Percentiles rank a stretch among this genome's conserved stretches.
Conservation (phyloP, 75 land plant species). For the Sequoia sempervirens region DNA sequence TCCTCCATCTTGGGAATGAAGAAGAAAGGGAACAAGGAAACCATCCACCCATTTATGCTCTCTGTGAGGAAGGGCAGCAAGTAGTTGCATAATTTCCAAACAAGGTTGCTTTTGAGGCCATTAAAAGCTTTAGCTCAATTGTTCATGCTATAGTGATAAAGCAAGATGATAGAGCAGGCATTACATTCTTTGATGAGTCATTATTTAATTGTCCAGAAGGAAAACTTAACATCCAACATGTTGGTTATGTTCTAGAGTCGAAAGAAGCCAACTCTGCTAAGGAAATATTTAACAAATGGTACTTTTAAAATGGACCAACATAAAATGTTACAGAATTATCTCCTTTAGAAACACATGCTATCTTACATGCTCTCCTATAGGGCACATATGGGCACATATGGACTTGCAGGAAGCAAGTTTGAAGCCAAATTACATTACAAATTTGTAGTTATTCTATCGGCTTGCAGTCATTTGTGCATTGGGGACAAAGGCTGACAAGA, state of each 20-base stretch:
- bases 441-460: no score
- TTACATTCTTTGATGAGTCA: conserved; percentile 54
- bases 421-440: no score
- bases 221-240: conserved; percentile 57
- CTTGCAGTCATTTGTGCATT: no score
- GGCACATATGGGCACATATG: no score
- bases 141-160: conserved; percentile 57
- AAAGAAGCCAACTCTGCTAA: conserved; percentile 21
- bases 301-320: conserved; percentile 9
- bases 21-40: conserved; percentile 18
- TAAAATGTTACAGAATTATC: neutral
- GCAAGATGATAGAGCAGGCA: conserved; percentile 32
- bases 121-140: conserved; percentile 64
- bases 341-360: conserved; percentile 12
- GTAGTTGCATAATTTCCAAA: conserved; percentile 67
- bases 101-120: conserved; percentile 80
- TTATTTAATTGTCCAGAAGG: conserved; percentile 58
- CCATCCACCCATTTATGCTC: conserved; percentile 51
- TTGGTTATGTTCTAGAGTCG: conserved; percentile 34
- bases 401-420: no score
- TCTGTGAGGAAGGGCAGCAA: conserved; percentile 72
- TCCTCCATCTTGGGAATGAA: conserved; percentile 46
- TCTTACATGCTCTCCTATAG: neutral
- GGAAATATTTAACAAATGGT: conserved; percentile 44
- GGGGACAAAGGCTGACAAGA: no score